Base-by-base conservation (phyloP, 805 yeast species). In the Nakazawaea holstii region DNA sequence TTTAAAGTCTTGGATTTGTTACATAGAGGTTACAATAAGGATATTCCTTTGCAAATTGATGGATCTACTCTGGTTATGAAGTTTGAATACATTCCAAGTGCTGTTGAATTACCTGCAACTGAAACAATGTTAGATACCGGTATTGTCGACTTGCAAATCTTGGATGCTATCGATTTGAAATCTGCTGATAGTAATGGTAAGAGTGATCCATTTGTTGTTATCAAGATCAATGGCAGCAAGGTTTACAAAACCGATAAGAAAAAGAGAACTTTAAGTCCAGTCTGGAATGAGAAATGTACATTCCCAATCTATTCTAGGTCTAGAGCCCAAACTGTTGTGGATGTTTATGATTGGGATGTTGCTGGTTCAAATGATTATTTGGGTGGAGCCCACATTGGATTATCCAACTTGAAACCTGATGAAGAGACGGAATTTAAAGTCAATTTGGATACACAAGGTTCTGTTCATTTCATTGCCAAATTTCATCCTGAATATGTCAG, bases 71-170 rank as follows among this genome's bases (percentile, higher is more conserved):
- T 85, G 28, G 62, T 59, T 29, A 59, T 83, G 9, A 77, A 76
- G 60, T 67, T 82, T 47, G 82, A 82, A 54, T 86, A 72, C 56
- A 67, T 75, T 50, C 94, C 95, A 33, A 62, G 84, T 4, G 68
- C 76, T 0, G 68, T 72, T 32, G 69, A 72, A 48, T 61, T 83
- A 48, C 77, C 81, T 27, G 72, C 76, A 10, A 65, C 75, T 20
- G 94, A 86, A 56, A 73, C 84, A 5, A 73, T 84, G 50, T 59
- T 71, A 50, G 92, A 87, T 59, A 84, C 88, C 24, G 95, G 95
- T 56, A 53, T 68, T 10, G 60, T 86, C 43, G 69, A 73, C 39
- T 59, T 86, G 54, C 80, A 78, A 35, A 66, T 87, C 46, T 56
- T 82, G 35, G 71, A 77, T 41, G 94, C 81, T 29, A 70, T 70